Conservation (phyloP, 1,284 basidiomycete species). For the Sphagnurus paluster region DNA sequence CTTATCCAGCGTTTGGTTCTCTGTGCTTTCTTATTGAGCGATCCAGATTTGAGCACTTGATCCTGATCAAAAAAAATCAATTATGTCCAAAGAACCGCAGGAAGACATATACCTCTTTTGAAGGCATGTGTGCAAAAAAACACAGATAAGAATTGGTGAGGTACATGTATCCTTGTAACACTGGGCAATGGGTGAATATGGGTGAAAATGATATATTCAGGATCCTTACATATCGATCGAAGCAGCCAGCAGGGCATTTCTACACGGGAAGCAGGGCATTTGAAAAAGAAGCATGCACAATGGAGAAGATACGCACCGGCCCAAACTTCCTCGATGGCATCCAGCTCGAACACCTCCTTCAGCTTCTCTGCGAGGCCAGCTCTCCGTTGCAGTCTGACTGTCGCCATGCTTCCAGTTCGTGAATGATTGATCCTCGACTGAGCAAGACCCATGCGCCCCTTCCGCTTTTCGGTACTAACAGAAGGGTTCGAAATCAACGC, state of each 20-base stretch:
- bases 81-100: background rate
- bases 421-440: conserved; percentile 27
- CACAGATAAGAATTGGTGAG: conserved; percentile 90
- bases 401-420: conserved; percentile 66
- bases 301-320: conserved; percentile 63
- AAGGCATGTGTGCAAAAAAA: conserved; percentile 96
- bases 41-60: conserved; percentile 85
- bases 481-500: conserved; percentile 18
- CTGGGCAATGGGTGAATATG: conserved; percentile 37
- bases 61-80: conserved; percentile 48
- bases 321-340: conserved; percentile 78
- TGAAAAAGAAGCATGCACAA: too few species aligned
- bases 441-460: conserved; percentile 5
- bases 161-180: conserved; percentile 97
- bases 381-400: conserved; percentile 69
- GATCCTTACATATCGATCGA: conserved; percentile 78
- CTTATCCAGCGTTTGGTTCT: conserved; percentile 88
- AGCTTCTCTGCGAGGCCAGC: conserved; percentile 80
- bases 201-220: conserved; percentile 4
- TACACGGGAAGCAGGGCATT: conserved; percentile 33
- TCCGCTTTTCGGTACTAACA: conserved; percentile 8
- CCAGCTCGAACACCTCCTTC: conserved; percentile 81
- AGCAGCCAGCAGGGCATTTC: conserved; percentile 91
- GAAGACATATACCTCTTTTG: conserved; percentile 62
- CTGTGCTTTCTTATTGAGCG: conserved; percentile 80